Evolutionary conservation across 148 eudicot genomes (phyloP), one percentile per base, ranked within the genome.

Genomic region (Hydrangea macrophylla): DNA sequence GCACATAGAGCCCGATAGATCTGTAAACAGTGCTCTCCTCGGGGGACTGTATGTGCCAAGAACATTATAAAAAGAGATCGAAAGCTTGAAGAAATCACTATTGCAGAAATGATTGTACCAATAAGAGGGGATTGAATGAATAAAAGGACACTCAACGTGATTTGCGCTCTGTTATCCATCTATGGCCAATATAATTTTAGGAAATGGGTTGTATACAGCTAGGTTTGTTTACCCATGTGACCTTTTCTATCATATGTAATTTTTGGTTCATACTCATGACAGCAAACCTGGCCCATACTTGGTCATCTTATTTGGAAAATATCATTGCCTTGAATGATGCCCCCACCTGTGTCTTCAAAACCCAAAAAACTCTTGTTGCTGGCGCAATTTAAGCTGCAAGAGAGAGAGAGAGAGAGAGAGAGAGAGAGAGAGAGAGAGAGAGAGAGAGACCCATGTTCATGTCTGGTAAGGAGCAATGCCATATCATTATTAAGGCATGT

Each of bases 141-240:
- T 35, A 35, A 25, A 23, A 32, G 26, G 28, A 10, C 20, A n/a
- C 33, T 24, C 63, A n/a, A 39, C 62, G 18, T 37, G 61, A 37
- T 42, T n/a, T 28, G 62, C 10, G 27, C 37, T 68, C n/a, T 27
- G 54, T 62, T 68, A 27, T 56, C 42, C 31, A 20, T 61, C 31
- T n/a, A n/a, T 36, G 5, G 9, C 7, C 23, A 36, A 28, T 40
- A 62, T 37, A 20, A 61, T 33, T 36, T 18, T 18, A 26, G 36
- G 37, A 33, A 24, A 57, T 56, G 64, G 45, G 69, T 61, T 44
- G 75, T 56, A 0, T 18, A 71, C 68, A 55, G 75, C 75, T 71
- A 51, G n/a, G 53, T 37, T 55, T 55, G 42, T 37, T 55, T 54
- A 24, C 64, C 75, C 69, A 72, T 72, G 64, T 56, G 75, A 22